Base-by-base conservation (phyloP, 495 filamentous ascomycete genomes). In the Polyplosphaeria fusca region DNA sequence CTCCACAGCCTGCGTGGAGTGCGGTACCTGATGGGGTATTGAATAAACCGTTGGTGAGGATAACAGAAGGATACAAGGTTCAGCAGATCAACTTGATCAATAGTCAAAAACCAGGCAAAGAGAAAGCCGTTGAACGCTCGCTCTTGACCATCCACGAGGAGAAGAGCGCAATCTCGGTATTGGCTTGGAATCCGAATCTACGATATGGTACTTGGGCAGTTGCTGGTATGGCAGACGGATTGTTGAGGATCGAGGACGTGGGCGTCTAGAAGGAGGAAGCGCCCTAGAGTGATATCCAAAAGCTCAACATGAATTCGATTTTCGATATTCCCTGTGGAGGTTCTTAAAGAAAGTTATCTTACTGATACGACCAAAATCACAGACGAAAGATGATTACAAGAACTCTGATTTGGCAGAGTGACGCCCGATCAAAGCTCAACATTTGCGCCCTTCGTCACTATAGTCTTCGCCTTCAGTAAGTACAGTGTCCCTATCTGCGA, bases 241-340 rank as follows among this genome's bases (percentile, higher is more conserved):
- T 88, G 54, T 61, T 87, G 25, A 77, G 85, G 58, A 77, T 87
- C n/a, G 82, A 88, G 68, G 84, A 88, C 77, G 51, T 88, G 42
- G 53, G 38, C 5, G 38, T 61, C 1, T 59, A 35, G n/a, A n/a
- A n/a, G n/a, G n/a, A n/a, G n/a, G n/a, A n/a, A n/a, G n/a, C n/a
- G n/a, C n/a, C n/a, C n/a, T n/a, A n/a, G n/a, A n/a, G n/a, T n/a
- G n/a, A n/a, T n/a, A n/a, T n/a, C n/a, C n/a, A n/a, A n/a, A n/a
- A n/a, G n/a, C n/a, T n/a, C n/a, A n/a, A n/a, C n/a, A n/a, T n/a
- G n/a, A n/a, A n/a, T n/a, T n/a, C n/a, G n/a, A n/a, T n/a, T n/a
- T n/a, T n/a, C n/a, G n/a, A n/a, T n/a, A n/a, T n/a, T n/a, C n/a
- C n/a, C n/a, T n/a, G n/a, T n/a, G n/a, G n/a, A n/a, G n/a, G n/a